phyloP scores from a whole-genome alignment of 495 filamentous ascomycete genomes.

The Friedmanniomyces endolithicus region DNA sequence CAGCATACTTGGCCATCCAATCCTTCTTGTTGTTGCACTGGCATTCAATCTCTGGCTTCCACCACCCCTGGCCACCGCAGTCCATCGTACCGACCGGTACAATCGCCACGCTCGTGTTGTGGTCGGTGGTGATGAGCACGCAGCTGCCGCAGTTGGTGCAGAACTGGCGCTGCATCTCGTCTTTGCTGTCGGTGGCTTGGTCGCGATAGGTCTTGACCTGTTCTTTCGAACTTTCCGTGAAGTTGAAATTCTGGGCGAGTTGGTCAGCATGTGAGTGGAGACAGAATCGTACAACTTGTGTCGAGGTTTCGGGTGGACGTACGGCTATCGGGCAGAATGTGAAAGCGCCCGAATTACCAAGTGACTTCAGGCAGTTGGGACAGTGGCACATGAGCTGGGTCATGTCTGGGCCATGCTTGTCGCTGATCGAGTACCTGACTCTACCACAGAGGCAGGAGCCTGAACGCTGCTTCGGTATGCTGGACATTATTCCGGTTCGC shows the following conservation, averaged over 20 bases:
- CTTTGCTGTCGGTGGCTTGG: neutral
- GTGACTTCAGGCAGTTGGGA: neutral
- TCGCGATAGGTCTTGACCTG: neutral
- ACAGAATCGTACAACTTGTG: too few species aligned
- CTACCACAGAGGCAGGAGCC: slow-evolving; percentile 1
- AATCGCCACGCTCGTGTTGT: neutral
- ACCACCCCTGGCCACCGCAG: neutral
- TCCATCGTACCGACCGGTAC: neutral
- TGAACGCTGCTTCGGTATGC: neutral
- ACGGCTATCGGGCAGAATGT: neutral
- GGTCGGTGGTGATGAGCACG: slow-evolving; percentile 3
- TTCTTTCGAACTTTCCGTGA: neutral
- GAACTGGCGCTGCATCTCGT: neutral
- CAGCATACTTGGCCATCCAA: neutral
- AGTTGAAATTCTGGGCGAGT: neutral
- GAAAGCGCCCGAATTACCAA: neutral
- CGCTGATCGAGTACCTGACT: neutral
- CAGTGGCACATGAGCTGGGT: neutral
- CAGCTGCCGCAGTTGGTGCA: slow-evolving; percentile 1
- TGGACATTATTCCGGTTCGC: too few species aligned
- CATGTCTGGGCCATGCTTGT: slow-evolving; percentile 1
- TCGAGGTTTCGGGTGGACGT: neutral
- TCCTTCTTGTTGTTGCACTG: neutral
- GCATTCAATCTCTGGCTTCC: neutral
- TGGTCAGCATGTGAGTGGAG: too few species aligned